Conservation (phyloP, 345 rosid species). For the Gossypium herbaceum region DNA sequence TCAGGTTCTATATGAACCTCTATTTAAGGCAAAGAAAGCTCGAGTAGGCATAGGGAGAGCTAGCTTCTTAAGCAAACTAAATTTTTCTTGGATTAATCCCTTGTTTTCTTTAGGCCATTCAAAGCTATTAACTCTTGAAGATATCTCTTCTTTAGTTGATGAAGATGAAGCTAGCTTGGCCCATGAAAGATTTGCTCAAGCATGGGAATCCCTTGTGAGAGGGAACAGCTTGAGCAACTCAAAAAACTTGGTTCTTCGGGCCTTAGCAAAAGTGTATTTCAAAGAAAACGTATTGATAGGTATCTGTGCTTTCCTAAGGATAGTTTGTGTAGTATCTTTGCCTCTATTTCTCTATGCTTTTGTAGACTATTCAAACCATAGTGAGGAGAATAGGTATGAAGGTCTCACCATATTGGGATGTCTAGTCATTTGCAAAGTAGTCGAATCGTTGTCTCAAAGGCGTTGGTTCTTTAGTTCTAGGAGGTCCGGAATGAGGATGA, state of each 20-base stretch:
- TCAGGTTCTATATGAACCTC: slow-evolving; percentile 17
- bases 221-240: slow-evolving; percentile 19
- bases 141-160: slow-evolving; percentile 39
- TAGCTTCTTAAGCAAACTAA: slow-evolving; percentile 41
- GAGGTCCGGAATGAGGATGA: slow-evolving; percentile 67
- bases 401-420: slow-evolving; percentile 56
- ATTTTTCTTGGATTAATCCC: slow-evolving; percentile 66
- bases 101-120: slow-evolving; percentile 51
- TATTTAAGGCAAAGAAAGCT: slow-evolving; percentile 19
- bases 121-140: slow-evolving; percentile 48
- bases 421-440: slow-evolving; percentile 39
- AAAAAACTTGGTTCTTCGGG: slow-evolving; percentile 44
- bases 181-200: slow-evolving; percentile 45
- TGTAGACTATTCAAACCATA: slow-evolving; percentile 47
- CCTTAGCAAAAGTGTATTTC: slow-evolving; percentile 42
- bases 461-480: slow-evolving; percentile 59
- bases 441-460: slow-evolving; percentile 69
- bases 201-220: slow-evolving; percentile 38
- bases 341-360: slow-evolving; percentile 67
- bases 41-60: slow-evolving; percentile 25
- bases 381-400: slow-evolving; percentile 28
- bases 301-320: slow-evolving; percentile 46
- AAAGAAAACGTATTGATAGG: slow-evolving; percentile 49
- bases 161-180: slow-evolving; percentile 56
- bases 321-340: slow-evolving; percentile 41